Evolutionary conservation across 1,284 basidiomycete genomes (phyloP).

Genomic region (Moesziomyces parantarcticus): DNA sequence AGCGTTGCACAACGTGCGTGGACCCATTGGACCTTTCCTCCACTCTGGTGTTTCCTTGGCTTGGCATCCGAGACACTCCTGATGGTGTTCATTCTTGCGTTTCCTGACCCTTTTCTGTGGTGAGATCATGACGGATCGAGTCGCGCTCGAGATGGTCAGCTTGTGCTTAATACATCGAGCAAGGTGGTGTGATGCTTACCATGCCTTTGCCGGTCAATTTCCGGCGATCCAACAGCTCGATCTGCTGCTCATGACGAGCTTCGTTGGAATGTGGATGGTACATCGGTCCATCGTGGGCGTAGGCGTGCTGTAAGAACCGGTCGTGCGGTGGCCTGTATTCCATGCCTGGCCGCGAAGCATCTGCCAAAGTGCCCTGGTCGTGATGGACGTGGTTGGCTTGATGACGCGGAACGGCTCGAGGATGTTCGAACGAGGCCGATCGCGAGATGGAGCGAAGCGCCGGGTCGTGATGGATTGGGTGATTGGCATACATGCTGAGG

Average conservation of each 20-base stretch:
- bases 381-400: background rate
- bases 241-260: slow-evolving; percentile 31
- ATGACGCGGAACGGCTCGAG: background rate
- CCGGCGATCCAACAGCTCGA: slow-evolving; percentile 34
- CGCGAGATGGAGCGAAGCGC: slow-evolving; percentile 14
- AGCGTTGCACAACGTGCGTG: slow-evolving; percentile 61
- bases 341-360: background rate
- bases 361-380: slow-evolving; percentile 3
- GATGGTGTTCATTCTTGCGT: slow-evolving; percentile 51
- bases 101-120: slow-evolving; percentile 37
- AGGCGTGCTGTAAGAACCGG: slow-evolving; percentile 2
- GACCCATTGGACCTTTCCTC: slow-evolving; percentile 65
- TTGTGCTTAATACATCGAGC: background rate
- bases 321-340: slow-evolving; percentile 5
- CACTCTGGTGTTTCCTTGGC: slow-evolving; percentile 64
- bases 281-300: background rate
- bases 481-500: background rate
- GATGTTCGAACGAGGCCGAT: slow-evolving; percentile 33
- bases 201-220: slow-evolving; percentile 45
- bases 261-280: slow-evolving; percentile 12
- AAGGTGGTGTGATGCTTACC: slow-evolving; percentile 3
- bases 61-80: slow-evolving; percentile 50
- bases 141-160: background rate
- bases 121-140: background rate
- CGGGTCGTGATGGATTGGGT: background rate